Evolutionary conservation across 768 basidiomycete species (phyloP).

Genomic region (Sarcomyxa edulis): DNA sequence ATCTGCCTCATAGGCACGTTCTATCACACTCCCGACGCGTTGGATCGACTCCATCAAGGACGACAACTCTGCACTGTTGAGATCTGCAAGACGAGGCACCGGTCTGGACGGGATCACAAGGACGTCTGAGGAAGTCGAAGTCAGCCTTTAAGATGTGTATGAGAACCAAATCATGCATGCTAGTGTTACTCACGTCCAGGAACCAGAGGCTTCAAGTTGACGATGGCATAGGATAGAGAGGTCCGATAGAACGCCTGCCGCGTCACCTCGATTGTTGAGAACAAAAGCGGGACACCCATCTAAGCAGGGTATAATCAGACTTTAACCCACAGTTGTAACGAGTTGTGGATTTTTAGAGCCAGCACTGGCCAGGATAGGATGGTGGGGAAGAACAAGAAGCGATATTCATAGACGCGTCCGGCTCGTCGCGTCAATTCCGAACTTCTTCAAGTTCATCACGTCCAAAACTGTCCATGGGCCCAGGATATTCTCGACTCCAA

Average conservation of each 20-base stretch:
- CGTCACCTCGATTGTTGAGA: conserved; percentile 78
- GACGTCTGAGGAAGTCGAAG: too few relatives aligned
- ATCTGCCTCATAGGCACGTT: conserved; percentile 78
- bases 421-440: too few relatives aligned
- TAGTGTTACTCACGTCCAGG: conserved; percentile 73
- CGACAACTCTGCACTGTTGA: conserved; percentile 60
- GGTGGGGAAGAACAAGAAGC: too few relatives aligned
- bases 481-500: too few relatives aligned
- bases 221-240: conserved; percentile 73
- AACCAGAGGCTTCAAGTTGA: conserved; percentile 92
- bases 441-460: too few relatives aligned
- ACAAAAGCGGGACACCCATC: conserved; percentile 47
- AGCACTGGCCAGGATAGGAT: too few relatives aligned
- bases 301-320: too few relatives aligned
- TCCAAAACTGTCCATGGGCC: too few relatives aligned
- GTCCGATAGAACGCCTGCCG: conserved; percentile 71
- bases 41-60: conserved; percentile 81
- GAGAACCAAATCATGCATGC: background rate
- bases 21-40: conserved; percentile 72
- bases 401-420: too few relatives aligned
- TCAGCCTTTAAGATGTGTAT: conserved; percentile 3
- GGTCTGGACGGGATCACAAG: conserved; percentile 53
- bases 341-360: too few relatives aligned
- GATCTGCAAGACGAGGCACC: conserved; percentile 52
- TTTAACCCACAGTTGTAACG: too few relatives aligned